These are phyloP conservation scores for Candida verbasci DNA, from an alignment of 805 yeast species.

Conservation along the genomic window DNA sequence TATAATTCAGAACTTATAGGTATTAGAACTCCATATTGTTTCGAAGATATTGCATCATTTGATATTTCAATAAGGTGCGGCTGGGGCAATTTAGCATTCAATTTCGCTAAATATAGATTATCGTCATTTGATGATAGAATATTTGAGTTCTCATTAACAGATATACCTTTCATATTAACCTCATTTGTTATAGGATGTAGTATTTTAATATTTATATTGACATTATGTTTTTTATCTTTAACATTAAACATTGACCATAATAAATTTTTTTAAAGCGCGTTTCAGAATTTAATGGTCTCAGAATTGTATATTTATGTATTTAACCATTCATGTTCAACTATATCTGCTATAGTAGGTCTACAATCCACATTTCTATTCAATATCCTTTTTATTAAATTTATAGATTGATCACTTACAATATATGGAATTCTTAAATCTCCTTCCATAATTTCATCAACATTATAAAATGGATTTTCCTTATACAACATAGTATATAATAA, in stretches of 20 bases:
- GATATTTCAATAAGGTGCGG: not conserved
- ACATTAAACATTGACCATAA: not conserved
- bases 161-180: too few species aligned
- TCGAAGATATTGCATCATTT: too few species aligned
- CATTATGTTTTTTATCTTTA: not conserved
- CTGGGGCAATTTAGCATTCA: not conserved
- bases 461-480: slow-evolving; percentile 93
- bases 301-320: not conserved
- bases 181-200: not conserved
- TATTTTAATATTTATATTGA: not conserved
- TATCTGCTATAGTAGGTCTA: slow-evolving; percentile 73
- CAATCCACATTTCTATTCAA: slow-evolving; percentile 60
- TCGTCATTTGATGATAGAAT: not conserved
- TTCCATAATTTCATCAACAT: slow-evolving; percentile 92
- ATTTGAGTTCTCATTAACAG: too few species aligned
- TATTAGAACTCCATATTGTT: slow-evolving; percentile 1
- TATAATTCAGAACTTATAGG: not conserved
- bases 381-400: slow-evolving; percentile 57
- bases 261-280: not conserved
- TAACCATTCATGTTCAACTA: slow-evolving; percentile 69
- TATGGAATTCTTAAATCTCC: slow-evolving; percentile 75
- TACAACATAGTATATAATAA: slow-evolving; percentile 82
- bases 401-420: slow-evolving; percentile 57
- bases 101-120: not conserved
- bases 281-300: too few species aligned